Evolutionary conservation across 176 grass and related monocot species (phyloP), one percentile per base, ranked within the genome.

Genomic region (Cenchrus fungigraminus): DNA sequence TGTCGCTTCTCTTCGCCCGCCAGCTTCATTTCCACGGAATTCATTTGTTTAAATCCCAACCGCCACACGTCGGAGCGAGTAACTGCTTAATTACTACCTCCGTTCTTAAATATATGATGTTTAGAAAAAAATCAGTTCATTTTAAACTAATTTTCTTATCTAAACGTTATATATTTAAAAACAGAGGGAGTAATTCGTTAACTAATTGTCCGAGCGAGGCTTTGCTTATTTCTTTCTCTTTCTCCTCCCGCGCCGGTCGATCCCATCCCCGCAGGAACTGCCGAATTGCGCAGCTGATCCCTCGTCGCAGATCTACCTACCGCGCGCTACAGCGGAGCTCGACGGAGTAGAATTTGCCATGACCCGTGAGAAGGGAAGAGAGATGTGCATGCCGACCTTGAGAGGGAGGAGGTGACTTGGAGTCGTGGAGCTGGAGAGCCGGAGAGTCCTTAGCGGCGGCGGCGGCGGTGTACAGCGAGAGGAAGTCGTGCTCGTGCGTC

Each of bases 401-500:
- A 0, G 91, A 77, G 20, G 89, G 50, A 25, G 89, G 59, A 12
- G 74, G 53, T 17, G 85, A 68, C 77, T 90, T 82, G 77, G 85
- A 43, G 55, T 92, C 90, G 81, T 89, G 85, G 50, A 89, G 84
- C 66, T 85, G 88, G 72, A 93, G 76, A 37, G 91, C 4, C 43
- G 4, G 67, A 15, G 89, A 55, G 34, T 92, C 92, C 87, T 94
- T 97, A 7, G 10, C 70, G 1, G 67, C 60, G 22, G 85, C 15
- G 29, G 75, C 13, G 70, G 65, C 32, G 54, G 87, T 25, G 89
- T 94, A 90, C 46, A 92, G 85, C 71, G 94, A 92, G 73, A 97
- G 92, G 87, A 94, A 97, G 80, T 97, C 92, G 80, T 94, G 94
- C 73, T 94, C 90, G 69, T 87, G 90, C 70, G 90, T 87, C 75